Evolutionary conservation across 495 filamentous ascomycete species (phyloP), one percentile per base, ranked within the genome.

Genomic region (Choiromyces venosus): DNA sequence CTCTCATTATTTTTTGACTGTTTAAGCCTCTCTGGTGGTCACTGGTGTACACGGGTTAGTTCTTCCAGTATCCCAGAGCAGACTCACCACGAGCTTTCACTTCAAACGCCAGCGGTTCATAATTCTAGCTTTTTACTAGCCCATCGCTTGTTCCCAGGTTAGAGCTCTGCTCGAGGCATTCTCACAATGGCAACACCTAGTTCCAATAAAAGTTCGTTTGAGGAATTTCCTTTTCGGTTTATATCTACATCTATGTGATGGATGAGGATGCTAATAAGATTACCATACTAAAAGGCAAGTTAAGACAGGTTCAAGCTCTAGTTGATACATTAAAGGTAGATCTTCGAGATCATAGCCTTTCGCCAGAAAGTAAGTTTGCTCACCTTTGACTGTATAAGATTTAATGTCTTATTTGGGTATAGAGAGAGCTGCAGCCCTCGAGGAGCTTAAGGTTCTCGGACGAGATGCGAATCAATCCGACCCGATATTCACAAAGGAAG

Each of bases 401-500:
- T 29, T n/a, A 66, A 19, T 67, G 65, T 76, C 72, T 77, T 75
- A 56, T 71, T 70, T 5, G 21, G 64, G 68, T 61, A 61, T 68
- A 93, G 91, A 92, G 81, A 84, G 87, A 71, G 82, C 87, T 83
- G 81, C 85, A 18, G 82, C 83, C 18, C 87, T 97, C 10, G 87
- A 93, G 70, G 86, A 92, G 71, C 83, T 97, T 44, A 96, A 96
- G 80, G 85, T 94, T 71, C 88, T 91, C 79, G 91, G 93, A 25
- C 90, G 93, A 16, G 87, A 89, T 76, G 87, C 90, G 12, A 84
- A 83, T 69, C 85, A 90, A 82, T 89, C 92, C 40, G 91, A 89
- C 66, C 90, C 93, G 8, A 93, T 97, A 39, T 97, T 94, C 82
- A 91, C 89, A 14, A 88, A 87, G 78, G 84, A 90, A 83, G 93